Conservation (phyloP, 2,329 filamentous ascomycete species). For the Akanthomyces uredinophilus region DNA sequence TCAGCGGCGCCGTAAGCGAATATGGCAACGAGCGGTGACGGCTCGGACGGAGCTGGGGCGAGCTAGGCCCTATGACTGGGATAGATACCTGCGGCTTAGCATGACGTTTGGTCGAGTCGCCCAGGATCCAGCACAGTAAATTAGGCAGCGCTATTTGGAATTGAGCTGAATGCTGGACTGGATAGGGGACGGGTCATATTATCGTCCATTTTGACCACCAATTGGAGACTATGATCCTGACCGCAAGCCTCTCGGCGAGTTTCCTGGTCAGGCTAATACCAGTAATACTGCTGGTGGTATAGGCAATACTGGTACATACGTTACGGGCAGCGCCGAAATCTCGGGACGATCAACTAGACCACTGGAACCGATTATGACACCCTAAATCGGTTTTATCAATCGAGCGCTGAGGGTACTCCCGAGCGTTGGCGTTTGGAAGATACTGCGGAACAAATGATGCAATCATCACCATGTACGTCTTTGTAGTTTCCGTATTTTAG, state of each 20-base stretch:
- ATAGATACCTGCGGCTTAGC: background rate
- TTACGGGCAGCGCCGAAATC: background rate
- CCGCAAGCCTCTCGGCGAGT: background rate
- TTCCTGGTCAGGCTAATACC: background rate
- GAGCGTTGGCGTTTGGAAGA: background rate
- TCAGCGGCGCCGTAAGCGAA: background rate
- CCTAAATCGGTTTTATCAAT: background rate
- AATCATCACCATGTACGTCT: too few species aligned
- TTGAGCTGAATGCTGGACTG: background rate
- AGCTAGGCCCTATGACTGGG: too few species aligned
- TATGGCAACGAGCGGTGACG: background rate
- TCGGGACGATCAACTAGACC: background rate
- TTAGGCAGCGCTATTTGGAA: background rate
- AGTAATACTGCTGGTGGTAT: background rate
- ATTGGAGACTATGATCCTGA: background rate
- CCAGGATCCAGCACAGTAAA: background rate
- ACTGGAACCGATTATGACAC: background rate
- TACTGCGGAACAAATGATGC: background rate
- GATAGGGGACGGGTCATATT: background rate
- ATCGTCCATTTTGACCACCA: background rate
- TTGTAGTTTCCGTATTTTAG: background rate
- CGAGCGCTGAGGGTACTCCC: background rate
- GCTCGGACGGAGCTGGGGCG: background rate
- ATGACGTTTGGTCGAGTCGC: background rate
- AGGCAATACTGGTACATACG: background rate